Conservation (phyloP, 1,139 yeast genomes). For the Yamadazyma membranifaciens region DNA sequence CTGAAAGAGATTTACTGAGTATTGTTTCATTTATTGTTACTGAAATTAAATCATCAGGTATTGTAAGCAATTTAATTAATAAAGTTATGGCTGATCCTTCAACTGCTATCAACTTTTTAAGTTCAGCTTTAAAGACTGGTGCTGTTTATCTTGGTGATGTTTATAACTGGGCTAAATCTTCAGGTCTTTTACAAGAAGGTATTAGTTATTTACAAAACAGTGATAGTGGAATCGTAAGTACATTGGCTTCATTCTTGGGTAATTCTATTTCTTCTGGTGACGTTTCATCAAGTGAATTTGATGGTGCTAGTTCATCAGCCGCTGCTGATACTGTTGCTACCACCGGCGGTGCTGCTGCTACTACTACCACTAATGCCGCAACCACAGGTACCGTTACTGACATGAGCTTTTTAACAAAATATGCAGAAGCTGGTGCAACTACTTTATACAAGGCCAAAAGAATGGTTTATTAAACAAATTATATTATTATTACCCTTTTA, state of each 20-base stretch:
- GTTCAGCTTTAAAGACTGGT: conserved; percentile 35
- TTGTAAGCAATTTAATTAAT: conserved; percentile 30
- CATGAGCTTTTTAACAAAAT: conserved; percentile 17
- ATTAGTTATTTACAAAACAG: conserved; percentile 28
- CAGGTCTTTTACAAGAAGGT: conserved; percentile 36
- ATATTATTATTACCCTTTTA: background rate
- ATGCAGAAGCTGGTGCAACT: conserved; percentile 18
- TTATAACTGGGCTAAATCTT: conserved; percentile 38
- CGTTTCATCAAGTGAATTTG: conserved; percentile 16
- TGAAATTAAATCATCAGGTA: conserved; percentile 36
- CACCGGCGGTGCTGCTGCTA: conserved; percentile 12
- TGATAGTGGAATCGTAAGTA: conserved; percentile 23
- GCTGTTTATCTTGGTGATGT: conserved; percentile 35
- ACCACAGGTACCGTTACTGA: conserved; percentile 18
- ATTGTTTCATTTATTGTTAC: conserved; percentile 27
- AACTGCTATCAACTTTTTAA: conserved; percentile 32
- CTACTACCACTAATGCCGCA: conserved; percentile 19
- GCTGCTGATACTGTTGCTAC: conserved; percentile 12
- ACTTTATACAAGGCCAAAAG: conserved; percentile 21
- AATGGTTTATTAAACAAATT: conserved; percentile 17
- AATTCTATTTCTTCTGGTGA: conserved; percentile 25
- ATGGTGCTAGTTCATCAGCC: conserved; percentile 13
- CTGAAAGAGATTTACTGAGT: conserved; percentile 38
- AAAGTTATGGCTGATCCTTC: conserved; percentile 40
- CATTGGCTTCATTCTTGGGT: conserved; percentile 20